phyloP scores from a whole-genome alignment of 2,329 filamentous ascomycete species.

The Ascochyta clinopodiicola region DNA sequence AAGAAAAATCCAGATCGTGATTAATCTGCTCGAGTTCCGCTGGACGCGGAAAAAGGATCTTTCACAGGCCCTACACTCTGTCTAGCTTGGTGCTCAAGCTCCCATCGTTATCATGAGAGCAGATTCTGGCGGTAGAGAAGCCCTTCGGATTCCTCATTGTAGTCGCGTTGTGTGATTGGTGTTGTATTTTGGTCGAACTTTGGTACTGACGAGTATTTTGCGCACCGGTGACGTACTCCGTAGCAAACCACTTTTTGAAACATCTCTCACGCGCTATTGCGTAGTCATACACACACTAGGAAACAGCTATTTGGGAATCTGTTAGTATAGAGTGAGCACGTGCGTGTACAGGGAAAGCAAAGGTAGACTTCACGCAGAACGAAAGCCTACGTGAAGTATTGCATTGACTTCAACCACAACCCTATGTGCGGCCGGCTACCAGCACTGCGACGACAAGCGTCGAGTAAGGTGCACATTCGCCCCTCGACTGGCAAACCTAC shows the following conservation, averaged over 20 bases:
- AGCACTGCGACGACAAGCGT: too few species aligned
- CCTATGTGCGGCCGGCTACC: too few species aligned
- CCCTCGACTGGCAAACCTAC: not conserved
- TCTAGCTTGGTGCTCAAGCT: not conserved
- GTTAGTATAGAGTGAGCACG: too few species aligned
- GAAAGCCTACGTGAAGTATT: too few species aligned
- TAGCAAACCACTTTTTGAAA: not conserved
- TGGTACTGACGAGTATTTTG: not conserved
- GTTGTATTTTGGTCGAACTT: slow-evolving; percentile 1
- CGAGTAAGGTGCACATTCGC: too few species aligned
- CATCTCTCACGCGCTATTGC: not conserved
- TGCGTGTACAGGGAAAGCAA: too few species aligned
- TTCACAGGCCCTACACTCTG: not conserved
- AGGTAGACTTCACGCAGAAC: too few species aligned
- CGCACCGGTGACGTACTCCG: not conserved
- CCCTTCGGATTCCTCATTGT: not conserved
- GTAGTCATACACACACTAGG: not conserved
- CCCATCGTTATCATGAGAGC: not conserved
- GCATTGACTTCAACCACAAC: too few species aligned
- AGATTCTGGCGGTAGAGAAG: not conserved
- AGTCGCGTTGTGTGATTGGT: slow-evolving; percentile 1
- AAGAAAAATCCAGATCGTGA: not conserved
- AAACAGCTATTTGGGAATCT: not conserved
- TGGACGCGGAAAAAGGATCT: not conserved
- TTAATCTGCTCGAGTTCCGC: not conserved